Evolutionary conservation across 2,329 filamentous ascomycete species (phyloP), one percentile per base, ranked within the genome.

Genomic region (Fusarium sp.): DNA sequence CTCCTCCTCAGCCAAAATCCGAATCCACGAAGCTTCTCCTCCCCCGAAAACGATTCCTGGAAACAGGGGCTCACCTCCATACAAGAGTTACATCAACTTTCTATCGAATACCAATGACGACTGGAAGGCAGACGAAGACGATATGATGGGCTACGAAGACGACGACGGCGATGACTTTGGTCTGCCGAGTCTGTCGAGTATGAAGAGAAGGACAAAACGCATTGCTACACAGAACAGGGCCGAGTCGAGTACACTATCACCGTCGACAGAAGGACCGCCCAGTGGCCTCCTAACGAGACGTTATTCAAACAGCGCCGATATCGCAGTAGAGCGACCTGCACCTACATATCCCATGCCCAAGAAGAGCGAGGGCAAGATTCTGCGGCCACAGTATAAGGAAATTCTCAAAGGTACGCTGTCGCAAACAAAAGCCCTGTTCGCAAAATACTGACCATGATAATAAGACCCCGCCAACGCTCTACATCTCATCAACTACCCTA

Each of bases 371-470:
- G 95, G 93, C 26, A 99, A 99, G 83, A 98, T 98, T 61, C 82
- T 99, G 21, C 89, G 96, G 66, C 96, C 96, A 50, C 96, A 99
- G 78, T 99, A 98, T 79, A 97, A 99, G 79, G 96, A 99, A 65
- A 96, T 99, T 44, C 81, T 99, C 20, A 88, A 86, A 83, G 89
- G 89, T 90, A 68, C 15, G 75, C 59, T 30, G 19, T 45, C 28
- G 24, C 30, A 34, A 15, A 34, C 40, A 8, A 17, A 46, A 11
- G 8, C 19, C 9, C 21, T 32, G 32, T 32, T 57, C 49, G 42
- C 23, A 30, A n/a, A 23, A 48, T 30, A 55, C 69, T 73, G 40
- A 74, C 49, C 64, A 45, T 50, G 39, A 34, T 36, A 32, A 45
- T 6, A 51, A 86, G 88, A 91, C 76, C 96, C 96, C 12, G 96